Evolutionary conservation across 768 basidiomycete genomes (phyloP), one percentile per base, ranked within the genome.

Genomic region (Tricholoma furcatifolium): DNA sequence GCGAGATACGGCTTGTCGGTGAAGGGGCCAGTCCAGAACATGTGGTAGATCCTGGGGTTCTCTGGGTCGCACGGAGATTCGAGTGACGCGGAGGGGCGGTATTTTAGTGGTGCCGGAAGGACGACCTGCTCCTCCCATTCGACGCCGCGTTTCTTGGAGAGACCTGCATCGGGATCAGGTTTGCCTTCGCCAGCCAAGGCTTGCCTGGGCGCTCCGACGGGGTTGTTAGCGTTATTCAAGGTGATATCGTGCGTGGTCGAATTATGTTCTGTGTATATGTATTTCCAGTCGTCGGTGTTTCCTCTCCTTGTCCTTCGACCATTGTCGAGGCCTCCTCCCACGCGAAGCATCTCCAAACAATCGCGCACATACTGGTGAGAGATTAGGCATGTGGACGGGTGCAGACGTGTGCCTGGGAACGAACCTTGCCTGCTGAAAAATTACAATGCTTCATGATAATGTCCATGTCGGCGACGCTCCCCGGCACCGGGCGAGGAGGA

Each of bases 11-110:
- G 93, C 70, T 96, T 97, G 74, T 98, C 94, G 17, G 93, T 94
- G 74, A 98, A 96, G 1, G 93, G 86, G 0, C 94, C 93, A 1
- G 93, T 92, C 93, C 94, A 97, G 76, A 95, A 97, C 86, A 96
- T 80, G 70, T 97, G 94, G 77, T 91, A 96, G 4, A 95, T 67
- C 18, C 89, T 80, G 2, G 91, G 91, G 64, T 89, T 87, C 50
- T 89, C 84, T 0, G 74, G 65, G 47, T 91, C 86, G 71, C 95
- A 97, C 1, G 83, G 76, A 2, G 60, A 39, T 53, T 71, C 53
- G 12, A 76, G 71, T 51, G 67, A 73, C 57, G 64, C 74, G 61
- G 66, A 72, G 56, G 62, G 80, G 55, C 57, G 67, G 55, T 79
- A 75, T 40, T 75, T 73, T 40, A 76, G 69, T 15, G 77, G 70